Base-by-base conservation (phyloP, 371 early-diverging fungal genomes). In the Thermomucor indicae-seudaticae region DNA sequence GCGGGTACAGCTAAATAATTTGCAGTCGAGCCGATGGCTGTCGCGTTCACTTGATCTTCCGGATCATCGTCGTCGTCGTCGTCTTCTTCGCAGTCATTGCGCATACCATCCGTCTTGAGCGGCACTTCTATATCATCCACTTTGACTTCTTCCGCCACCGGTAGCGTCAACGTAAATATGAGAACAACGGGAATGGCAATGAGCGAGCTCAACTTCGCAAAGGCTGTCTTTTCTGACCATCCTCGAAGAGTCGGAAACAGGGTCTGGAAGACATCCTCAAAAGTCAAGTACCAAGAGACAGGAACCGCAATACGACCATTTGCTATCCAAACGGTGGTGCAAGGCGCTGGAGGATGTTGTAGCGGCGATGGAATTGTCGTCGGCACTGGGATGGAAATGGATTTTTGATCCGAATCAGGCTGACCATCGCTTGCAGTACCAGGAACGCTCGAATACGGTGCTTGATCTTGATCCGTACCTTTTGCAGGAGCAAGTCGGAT, bases 161-260 rank as follows among this genome's bases (percentile, higher is more conserved):
- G 84, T 19, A 85, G 46, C 0, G 86, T 83, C 34, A 85, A 44
- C 5, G 72, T 79, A 37, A 85, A 60, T 4, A 82, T 4, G 1
- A 85, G 50, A 0, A 78, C 76, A 12, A 81, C 58, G 0, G 86
- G 86, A 1, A 72, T 49, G n/a, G 82, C 81, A 0, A 78, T 53
- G n/a, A 81, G 38, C 0, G 83, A 72, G 52, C 74, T 77, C 14
- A 79, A 49, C 47, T 74, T 78, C n/a, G 77, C 71, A 57, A 75
- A 75, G 0, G 47, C 8, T 0, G 81, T 71, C 34, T 83, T 83
- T 11, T 60, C 37, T 4, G 49, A 27, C 81, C 83, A 85, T 17
- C 65, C 70, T 27, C 69, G 51, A 1, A 83, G 43, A 0, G 79
- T 76, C 14, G 85, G 85, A 38, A 85, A 82, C 12, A 83, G 61